These are phyloP conservation scores for Apiospora aurea DNA, from an alignment of 2,329 filamentous ascomycete genomes.

Conservation along the genomic window DNA sequence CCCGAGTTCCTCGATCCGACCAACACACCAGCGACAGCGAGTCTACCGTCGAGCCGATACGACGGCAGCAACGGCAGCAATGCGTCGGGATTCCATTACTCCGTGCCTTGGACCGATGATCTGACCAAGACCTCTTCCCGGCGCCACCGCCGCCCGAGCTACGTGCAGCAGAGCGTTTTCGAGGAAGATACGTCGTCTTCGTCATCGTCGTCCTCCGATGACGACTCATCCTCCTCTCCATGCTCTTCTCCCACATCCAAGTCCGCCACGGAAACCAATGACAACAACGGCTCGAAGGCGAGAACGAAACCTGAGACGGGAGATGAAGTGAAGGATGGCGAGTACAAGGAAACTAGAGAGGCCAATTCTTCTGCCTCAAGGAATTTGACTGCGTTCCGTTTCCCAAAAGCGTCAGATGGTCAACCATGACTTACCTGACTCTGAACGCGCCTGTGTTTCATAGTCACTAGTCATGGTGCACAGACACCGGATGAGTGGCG, in stretches of 20 bases:
- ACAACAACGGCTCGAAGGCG: background rate
- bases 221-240: background rate
- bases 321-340: background rate
- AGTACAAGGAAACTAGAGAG: background rate
- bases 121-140: background rate
- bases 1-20: background rate
- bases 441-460: background rate
- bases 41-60: background rate
- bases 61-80: background rate
- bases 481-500: background rate
- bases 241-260: background rate
- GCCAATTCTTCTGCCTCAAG: background rate
- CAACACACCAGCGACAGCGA: background rate
- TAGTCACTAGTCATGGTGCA: too few species aligned
- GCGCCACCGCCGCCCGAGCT: background rate
- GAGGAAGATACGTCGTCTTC: background rate
- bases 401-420: background rate
- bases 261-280: background rate
- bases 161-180: background rate
- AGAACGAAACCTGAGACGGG: background rate
- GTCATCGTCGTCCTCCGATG: background rate
- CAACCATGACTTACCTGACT: background rate
- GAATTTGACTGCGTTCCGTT: background rate
- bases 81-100: background rate
- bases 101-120: conserved; percentile 3